Conservation (phyloP, 192 early-diverging fungal species). For the Gamsiella multidivaricata region DNA sequence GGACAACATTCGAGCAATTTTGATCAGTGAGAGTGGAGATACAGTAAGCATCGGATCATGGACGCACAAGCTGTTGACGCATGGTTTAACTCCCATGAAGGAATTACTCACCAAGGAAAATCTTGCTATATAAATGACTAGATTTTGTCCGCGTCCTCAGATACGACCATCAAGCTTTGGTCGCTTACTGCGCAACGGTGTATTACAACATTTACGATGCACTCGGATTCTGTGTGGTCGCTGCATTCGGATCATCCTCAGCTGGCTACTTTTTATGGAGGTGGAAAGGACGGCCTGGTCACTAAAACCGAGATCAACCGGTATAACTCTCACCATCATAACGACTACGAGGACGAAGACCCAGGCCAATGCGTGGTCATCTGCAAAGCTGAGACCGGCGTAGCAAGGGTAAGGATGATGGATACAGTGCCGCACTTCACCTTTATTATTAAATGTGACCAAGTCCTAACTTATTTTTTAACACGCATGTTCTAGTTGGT, state of each 20-base stretch:
- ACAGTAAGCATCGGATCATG: too few species aligned
- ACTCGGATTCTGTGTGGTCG: constrained; percentile 91
- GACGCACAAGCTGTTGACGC: too few species aligned
- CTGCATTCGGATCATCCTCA: constrained; percentile 86
- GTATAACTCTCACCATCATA: constrained; percentile 22
- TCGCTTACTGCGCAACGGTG: constrained; percentile 88
- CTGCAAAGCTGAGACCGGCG: constrained; percentile 84
- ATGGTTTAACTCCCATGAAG: too few species aligned
- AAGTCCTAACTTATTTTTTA: background rate
- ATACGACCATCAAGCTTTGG: constrained; percentile 98
- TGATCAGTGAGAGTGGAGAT: constrained; percentile 90
- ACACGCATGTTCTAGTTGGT: constrained; percentile 79
- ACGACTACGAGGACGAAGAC: constrained; percentile 58
- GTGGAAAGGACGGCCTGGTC: constrained; percentile 91
- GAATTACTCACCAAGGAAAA: too few species aligned
- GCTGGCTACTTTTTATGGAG: constrained; percentile 92
- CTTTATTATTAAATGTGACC: too few species aligned
- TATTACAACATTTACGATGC: constrained; percentile 89
- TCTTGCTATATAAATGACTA: too few species aligned
- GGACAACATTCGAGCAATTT: constrained; percentile 92
- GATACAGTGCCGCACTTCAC: too few species aligned
- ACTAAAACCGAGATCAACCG: constrained; percentile 80
- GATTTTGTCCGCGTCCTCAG: constrained; percentile 93
- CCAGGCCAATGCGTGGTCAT: constrained; percentile 85
- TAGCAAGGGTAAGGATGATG: constrained; percentile 71